Evolutionary conservation across 257 asterid species (phyloP).

Genomic region (Pogostemon cablin): DNA sequence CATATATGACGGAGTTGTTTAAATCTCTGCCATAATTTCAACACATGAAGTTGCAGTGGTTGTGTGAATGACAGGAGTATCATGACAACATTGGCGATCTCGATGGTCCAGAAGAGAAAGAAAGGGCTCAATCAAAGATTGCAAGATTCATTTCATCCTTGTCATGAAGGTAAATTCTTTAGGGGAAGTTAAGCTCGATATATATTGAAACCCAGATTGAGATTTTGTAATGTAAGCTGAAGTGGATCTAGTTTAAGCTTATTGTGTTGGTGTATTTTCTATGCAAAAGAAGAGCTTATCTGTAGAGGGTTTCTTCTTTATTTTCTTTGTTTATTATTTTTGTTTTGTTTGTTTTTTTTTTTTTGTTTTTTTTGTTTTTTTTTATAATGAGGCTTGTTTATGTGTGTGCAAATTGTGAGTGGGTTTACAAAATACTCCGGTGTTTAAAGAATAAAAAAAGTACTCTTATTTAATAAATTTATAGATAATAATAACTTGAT

Average conservation of each 20-base stretch:
- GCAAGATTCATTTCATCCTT: conserved; percentile 73
- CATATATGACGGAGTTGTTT: too few species aligned
- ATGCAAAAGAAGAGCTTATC: background rate
- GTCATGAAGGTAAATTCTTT: conserved; percentile 33
- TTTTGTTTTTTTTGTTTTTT: too few species aligned
- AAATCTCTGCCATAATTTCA: too few species aligned
- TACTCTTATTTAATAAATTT: too few species aligned
- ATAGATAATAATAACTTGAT: too few species aligned
- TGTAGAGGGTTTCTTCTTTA: background rate
- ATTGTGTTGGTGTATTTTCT: background rate
- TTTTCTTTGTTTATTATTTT: too few species aligned
- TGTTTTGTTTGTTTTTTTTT: too few species aligned
- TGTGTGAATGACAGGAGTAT: conserved; percentile 62
- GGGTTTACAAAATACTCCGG: too few species aligned
- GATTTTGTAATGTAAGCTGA: conserved; percentile 22
- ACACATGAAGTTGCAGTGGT: background rate
- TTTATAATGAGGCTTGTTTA: too few species aligned
- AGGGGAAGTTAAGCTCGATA: conserved; percentile 1
- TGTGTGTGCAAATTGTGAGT: too few species aligned
- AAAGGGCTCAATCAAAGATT: conserved; percentile 77
- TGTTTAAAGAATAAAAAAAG: too few species aligned
- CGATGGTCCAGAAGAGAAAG: conserved; percentile 98
- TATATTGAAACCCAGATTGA: background rate
- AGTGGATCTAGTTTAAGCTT: conserved; percentile 23
- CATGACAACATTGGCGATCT: conserved; percentile 93